These are phyloP conservation scores for Teratosphaeria pseudoeucalypti DNA, from an alignment of 2,329 filamentous ascomycete species.

Conservation along the genomic window DNA sequence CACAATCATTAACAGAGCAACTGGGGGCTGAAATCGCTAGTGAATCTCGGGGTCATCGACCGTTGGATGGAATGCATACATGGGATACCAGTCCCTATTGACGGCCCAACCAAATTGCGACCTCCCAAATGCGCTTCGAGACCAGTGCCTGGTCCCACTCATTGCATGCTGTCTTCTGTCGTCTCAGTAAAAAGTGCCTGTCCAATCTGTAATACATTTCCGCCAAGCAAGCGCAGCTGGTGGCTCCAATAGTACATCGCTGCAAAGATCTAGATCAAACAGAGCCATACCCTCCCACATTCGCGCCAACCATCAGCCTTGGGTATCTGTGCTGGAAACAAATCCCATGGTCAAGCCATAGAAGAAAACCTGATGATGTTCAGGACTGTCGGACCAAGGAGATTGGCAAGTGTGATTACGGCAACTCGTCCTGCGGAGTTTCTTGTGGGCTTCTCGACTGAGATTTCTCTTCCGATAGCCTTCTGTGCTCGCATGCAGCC, in stretches of 20 bases:
- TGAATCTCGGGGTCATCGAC: background rate
- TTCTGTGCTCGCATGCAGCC: slow-evolving; percentile 26
- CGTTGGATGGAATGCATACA: background rate
- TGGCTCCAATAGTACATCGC: background rate
- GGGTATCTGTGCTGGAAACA: background rate
- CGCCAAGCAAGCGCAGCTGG: background rate
- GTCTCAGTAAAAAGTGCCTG: background rate
- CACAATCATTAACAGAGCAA: background rate
- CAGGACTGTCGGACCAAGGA: background rate
- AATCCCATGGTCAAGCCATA: background rate
- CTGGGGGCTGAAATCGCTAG: background rate
- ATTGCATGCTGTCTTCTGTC: background rate
- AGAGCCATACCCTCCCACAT: background rate
- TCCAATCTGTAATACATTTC: background rate
- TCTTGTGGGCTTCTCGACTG: slow-evolving; percentile 13
- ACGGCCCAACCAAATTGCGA: background rate
- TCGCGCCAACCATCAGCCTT: background rate
- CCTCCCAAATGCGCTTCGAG: background rate
- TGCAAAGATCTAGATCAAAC: background rate
- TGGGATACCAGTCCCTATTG: background rate
- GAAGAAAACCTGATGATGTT: background rate
- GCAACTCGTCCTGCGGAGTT: background rate
- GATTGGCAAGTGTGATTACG: background rate
- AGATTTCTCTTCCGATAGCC: slow-evolving; percentile 23
- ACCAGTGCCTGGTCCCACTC: background rate